These are phyloP conservation scores for Elsinoe arachidis DNA, from an alignment of 2,329 filamentous ascomycete species.

Conservation along the genomic window DNA sequence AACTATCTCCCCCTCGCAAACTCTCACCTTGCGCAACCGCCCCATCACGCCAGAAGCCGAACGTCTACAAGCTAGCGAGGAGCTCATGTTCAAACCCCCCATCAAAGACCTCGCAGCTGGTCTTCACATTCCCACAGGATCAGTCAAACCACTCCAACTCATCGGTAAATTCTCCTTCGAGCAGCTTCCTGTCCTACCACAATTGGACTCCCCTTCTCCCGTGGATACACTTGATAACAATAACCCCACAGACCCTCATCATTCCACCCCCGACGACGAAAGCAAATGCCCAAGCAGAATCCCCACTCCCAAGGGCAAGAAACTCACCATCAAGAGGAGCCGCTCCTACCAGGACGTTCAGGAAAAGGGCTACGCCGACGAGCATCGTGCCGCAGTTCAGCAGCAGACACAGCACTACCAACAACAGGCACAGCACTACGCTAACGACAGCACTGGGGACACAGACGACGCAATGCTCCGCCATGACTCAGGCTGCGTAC, in stretches of 20 bases:
- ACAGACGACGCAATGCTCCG: neutral
- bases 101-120: neutral
- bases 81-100: neutral
- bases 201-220: neutral
- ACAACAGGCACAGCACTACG: no score
- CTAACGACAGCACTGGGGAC: no score
- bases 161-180: slow-evolving; percentile 2
- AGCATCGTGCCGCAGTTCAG: no score
- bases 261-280: no score
- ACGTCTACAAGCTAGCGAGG: neutral
- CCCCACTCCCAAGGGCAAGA: no score
- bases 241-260: no score
- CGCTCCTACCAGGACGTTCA: no score
- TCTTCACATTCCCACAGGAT: neutral
- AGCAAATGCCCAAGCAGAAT: no score
- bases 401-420: no score
- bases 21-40: neutral
- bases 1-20: neutral
- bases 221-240: no score
- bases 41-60: neutral
- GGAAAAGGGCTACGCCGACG: no score
- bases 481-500: neutral
- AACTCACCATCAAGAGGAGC: no score
- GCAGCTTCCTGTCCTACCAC: neutral
- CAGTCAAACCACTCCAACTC: neutral